Base-by-base conservation (phyloP, 257 asterid species). In the Gentiana straminea region DNA sequence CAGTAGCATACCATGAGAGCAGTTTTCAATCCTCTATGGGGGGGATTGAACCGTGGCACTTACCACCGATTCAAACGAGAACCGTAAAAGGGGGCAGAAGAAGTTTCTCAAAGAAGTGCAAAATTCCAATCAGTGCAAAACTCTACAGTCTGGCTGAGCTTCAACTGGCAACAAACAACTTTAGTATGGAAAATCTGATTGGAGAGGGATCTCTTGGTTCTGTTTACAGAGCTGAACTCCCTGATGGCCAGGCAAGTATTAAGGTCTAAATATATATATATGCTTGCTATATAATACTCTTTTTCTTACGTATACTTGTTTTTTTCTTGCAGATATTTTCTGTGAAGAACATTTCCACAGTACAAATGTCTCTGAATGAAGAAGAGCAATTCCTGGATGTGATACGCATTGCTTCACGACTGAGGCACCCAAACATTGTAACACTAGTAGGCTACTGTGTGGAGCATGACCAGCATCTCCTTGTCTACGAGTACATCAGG, bases 131-230 rank as follows among this genome's bases (percentile, higher is more conserved):
- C 53, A 53, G 71, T 67, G 84, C 84, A 67, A 83, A 75, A 68
- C 73, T 57, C 3, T 88, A 75, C 79, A 77, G 84, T 47, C 51
- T 78, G 48, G 80, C 82, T 56, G 98, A 92, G 75, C 82, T 92
- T 66, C 97, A 83, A 74, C 53, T 66, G 52, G 97, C 98, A 55
- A 92, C 98, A 62, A 81, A 70, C 73, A 70, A 74, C 76, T 92
- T 92, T 67, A 72, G 87, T 70, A 75, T 75, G 60, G 84, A 67
- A 39, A 77, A 83, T 64, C 73, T 80, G 33, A 75, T 92, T 61
- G 98, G 95, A 60, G 77, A 81, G 71, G 98, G 97, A 63, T 87
- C 94, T 55, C 89, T 92, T 54, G 97, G 97, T 59, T 72, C 88
- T 24, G 94, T 92, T 56, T 83, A 84, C 52, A 83, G 82, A 73